Percentiles rank a stretch among this genome's conserved stretches.
Conservation (phyloP, 1,284 basidiomycete species). For the Chalciporus piperatoides region DNA sequence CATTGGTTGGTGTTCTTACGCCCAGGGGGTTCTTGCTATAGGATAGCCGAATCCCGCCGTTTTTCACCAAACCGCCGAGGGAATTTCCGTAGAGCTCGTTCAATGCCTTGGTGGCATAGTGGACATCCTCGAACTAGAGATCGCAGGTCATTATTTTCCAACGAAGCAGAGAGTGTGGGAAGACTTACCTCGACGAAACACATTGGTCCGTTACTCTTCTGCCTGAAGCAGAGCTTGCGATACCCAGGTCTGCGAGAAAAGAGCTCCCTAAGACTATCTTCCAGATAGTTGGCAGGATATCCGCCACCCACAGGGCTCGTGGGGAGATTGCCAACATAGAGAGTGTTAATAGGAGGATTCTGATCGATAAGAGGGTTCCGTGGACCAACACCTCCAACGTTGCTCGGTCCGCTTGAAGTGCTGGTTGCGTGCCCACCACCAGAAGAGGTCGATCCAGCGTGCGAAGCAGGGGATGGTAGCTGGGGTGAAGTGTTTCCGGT, state of each 20-base stretch:
- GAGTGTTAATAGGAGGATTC: conserved; percentile 91
- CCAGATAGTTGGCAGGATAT: conserved; percentile 74
- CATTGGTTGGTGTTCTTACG: conserved; percentile 73
- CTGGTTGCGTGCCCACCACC: conserved; percentile 33
- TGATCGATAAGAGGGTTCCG: conserved; percentile 74
- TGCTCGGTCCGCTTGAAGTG: conserved; percentile 30
- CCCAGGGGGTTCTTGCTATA: conserved; percentile 96
- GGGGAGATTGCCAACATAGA: conserved; percentile 93
- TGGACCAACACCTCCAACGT: conserved; percentile 28
- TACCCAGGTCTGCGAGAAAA: conserved; percentile 82
- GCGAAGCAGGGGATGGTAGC: conserved; percentile 54
- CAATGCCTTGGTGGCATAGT: conserved; percentile 79
- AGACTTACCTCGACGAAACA: conserved; percentile 86
- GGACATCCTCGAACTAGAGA: conserved; percentile 85
- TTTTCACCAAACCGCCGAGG: conserved; percentile 87
- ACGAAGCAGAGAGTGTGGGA: neutral
- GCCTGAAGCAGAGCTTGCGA: conserved; percentile 89
- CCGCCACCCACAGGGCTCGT: conserved; percentile 55
- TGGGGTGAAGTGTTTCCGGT: conserved; percentile 40
- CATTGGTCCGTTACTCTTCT: conserved; percentile 96
- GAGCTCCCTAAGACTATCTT: conserved; percentile 79
- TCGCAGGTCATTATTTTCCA: conserved; percentile 13
- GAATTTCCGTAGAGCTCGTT: conserved; percentile 90
- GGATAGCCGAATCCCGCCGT: conserved; percentile 90
- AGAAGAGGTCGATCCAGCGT: conserved; percentile 31